phyloP scores from a whole-genome alignment of 306 rosid genomes.

The Begonia loranthoides region DNA sequence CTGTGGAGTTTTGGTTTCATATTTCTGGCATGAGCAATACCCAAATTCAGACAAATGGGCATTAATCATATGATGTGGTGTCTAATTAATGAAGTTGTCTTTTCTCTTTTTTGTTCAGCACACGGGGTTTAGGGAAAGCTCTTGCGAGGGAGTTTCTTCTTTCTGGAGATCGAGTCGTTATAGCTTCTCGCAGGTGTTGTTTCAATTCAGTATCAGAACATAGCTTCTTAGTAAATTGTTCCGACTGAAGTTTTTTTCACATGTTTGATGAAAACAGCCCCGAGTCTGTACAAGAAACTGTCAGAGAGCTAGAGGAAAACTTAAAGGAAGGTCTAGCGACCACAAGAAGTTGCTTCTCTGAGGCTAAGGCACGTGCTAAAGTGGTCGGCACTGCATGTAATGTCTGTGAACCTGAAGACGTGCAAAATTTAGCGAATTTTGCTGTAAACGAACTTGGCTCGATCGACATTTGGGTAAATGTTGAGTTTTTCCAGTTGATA shows the following conservation, averaged over 20 bases:
- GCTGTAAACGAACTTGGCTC: constrained; percentile 54
- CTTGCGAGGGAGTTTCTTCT: constrained; percentile 93
- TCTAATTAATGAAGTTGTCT: constrained; percentile 5
- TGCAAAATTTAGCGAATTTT: constrained; percentile 54
- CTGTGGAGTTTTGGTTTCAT: no score
- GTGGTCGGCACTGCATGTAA: constrained; percentile 80
- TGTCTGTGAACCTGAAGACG: constrained; percentile 68
- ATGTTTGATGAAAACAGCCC: constrained; percentile 46
- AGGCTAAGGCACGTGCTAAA: constrained; percentile 44
- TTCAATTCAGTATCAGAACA: constrained; percentile 4
- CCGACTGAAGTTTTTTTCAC: no score
- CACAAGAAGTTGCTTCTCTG: constrained; percentile 32
- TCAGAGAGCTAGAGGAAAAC: constrained; percentile 80
- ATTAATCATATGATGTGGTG: no score
- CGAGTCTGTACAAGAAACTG: constrained; percentile 57
- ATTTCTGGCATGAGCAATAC: no score
- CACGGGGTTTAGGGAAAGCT: constrained; percentile 94
- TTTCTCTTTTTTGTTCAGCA: constrained; percentile 28
- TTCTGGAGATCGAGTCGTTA: constrained; percentile 72
- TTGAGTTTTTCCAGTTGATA: constrained; percentile 8
- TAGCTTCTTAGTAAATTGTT: no score
- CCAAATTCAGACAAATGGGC: no score
- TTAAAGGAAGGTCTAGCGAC: constrained; percentile 49
- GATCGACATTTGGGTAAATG: constrained; percentile 81
- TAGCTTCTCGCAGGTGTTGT: constrained; percentile 85